These are phyloP conservation scores for Populus ilicifolia DNA, from an alignment of 345 rosid genomes.

Conservation along the genomic window DNA sequence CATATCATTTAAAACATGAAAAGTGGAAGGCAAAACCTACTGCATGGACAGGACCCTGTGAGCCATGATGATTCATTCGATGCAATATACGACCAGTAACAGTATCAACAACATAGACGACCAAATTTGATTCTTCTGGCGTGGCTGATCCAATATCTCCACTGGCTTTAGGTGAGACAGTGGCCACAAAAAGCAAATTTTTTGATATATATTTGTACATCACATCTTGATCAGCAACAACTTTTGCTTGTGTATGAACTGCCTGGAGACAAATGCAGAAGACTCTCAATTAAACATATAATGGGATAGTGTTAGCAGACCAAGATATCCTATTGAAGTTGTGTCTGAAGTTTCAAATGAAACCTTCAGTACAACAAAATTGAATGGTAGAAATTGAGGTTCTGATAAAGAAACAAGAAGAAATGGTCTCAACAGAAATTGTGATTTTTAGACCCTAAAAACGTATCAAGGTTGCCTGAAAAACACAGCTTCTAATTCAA, in stretches of 20 bases:
- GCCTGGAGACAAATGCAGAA: constrained; percentile 45
- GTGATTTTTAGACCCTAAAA: background rate
- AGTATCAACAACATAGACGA: constrained; percentile 84
- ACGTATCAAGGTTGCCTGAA: background rate
- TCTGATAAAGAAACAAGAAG: background rate
- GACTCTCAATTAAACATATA: background rate
- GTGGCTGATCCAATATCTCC: constrained; percentile 81
- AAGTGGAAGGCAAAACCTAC: constrained; percentile 44
- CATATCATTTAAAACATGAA: background rate
- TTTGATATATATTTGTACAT: constrained; percentile 87
- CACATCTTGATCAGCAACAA: constrained; percentile 74
- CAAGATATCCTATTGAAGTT: background rate
- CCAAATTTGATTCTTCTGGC: constrained; percentile 82
- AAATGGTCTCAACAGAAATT: background rate
- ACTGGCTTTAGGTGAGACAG: constrained; percentile 81
- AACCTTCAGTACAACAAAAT: background rate
- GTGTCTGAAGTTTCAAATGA: background rate
- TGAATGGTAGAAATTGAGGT: background rate
- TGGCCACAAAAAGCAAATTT: constrained; percentile 84
- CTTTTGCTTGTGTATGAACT: constrained; percentile 97
- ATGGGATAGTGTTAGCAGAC: background rate
- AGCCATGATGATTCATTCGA: constrained; percentile 89
- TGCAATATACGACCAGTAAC: constrained; percentile 88
- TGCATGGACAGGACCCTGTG: constrained; percentile 90
- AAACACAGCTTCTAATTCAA: background rate